Percentiles rank a stretch among this genome's conserved stretches.
Evolutionary conservation across 345 rosid species (phyloP).

Genomic region (Arabis hirsuta): DNA sequence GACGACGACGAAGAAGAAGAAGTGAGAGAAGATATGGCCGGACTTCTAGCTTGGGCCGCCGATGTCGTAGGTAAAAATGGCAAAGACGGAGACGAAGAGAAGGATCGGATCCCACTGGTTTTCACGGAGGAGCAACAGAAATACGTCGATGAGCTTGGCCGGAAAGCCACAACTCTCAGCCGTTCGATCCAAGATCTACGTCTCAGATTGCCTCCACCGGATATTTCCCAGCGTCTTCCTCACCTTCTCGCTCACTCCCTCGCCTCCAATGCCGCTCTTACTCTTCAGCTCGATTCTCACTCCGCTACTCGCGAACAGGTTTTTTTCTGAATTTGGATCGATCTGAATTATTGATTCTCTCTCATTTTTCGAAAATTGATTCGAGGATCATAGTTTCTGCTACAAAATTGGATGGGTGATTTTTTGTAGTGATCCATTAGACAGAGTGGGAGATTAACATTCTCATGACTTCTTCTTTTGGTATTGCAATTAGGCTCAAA

Average conservation of each 20-base stretch:
- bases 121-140: conserved; percentile 70
- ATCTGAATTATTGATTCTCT: neutral
- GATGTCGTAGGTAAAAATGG: conserved; percentile 84
- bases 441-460: neutral
- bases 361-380: neutral
- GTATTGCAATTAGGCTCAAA: conserved; percentile 57
- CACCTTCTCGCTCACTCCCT: conserved; percentile 91
- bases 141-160: conserved; percentile 70
- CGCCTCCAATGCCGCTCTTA: conserved; percentile 89
- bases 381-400: neutral
- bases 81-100: conserved; percentile 45
- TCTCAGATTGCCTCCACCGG: conserved; percentile 79
- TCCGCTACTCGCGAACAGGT: conserved; percentile 94
- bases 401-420: conserved; percentile 12
- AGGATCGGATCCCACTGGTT: conserved; percentile 52
- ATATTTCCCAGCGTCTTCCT: conserved; percentile 89
- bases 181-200: conserved; percentile 91
- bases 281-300: conserved; percentile 91
- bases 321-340: conserved; percentile 19
- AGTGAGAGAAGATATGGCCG: conserved; percentile 58
- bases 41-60: conserved; percentile 93
- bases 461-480: conserved; percentile 8
- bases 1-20: neutral
- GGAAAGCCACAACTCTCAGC: conserved; percentile 69
- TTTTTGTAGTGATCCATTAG: conserved; percentile 4